Percentiles rank a stretch among this genome's conserved stretches.
Conservation (phyloP, 2,329 filamentous ascomycete genomes). For the Colletotrichum musae region DNA sequence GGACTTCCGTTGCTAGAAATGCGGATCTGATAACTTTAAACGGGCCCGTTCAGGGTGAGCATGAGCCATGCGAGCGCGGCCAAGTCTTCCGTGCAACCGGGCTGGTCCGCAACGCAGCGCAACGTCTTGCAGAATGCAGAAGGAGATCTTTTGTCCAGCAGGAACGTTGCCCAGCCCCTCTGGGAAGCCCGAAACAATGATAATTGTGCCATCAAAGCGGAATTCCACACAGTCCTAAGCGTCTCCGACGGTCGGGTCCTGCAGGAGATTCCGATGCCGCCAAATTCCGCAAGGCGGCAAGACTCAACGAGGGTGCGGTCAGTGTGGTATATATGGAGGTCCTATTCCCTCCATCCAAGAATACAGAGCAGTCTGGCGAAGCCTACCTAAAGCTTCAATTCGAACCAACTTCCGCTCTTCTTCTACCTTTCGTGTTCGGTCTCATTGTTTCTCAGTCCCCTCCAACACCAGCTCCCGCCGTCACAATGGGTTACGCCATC, state of each 20-base stretch:
- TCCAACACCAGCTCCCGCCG: neutral
- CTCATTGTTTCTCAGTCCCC: too few relatives aligned
- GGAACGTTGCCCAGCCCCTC: constrained; percentile 6
- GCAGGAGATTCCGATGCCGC: neutral
- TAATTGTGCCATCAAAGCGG: too few relatives aligned
- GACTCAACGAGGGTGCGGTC: neutral
- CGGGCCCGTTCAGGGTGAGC: neutral
- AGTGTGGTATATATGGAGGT: constrained; percentile 7
- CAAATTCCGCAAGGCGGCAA: neutral
- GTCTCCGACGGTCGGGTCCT: neutral
- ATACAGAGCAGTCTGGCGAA: too few relatives aligned
- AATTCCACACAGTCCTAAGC: neutral
- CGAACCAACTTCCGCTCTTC: constrained; percentile 1
- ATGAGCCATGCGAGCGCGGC: too few relatives aligned
- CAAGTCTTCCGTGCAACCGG: neutral
- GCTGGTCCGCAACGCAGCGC: neutral
- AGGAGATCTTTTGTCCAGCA: neutral
- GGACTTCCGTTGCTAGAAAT: constrained; percentile 1
- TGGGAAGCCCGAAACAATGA: neutral
- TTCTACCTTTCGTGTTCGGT: neutral
- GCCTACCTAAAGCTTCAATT: neutral
- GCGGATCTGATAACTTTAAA: constrained; percentile 39
- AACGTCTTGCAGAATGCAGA: neutral
- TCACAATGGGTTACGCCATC: constrained; percentile 56
- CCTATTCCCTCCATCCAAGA: neutral